Conservation (phyloP, 768 basidiomycete species). For the Boletus edulis region DNA sequence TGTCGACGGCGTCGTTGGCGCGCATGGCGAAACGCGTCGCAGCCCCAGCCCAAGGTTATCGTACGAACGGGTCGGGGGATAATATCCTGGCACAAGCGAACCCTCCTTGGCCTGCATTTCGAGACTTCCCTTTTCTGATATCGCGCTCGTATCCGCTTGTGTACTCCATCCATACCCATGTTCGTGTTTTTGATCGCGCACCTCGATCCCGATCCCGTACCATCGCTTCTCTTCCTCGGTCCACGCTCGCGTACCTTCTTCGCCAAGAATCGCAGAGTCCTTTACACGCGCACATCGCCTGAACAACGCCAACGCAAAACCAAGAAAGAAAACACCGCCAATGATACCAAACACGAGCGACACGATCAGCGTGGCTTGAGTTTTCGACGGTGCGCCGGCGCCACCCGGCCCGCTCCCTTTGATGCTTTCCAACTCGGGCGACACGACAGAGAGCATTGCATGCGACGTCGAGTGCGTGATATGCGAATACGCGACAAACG, state of each 20-base stretch:
- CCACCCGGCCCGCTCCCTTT: conserved; percentile 32
- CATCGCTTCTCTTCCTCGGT: conserved; percentile 65
- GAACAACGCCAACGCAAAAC: conserved; percentile 51
- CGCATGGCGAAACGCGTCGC: conserved; percentile 46
- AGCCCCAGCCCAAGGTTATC: conserved; percentile 43
- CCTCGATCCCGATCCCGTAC: conserved; percentile 53
- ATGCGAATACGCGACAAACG: conserved; percentile 67
- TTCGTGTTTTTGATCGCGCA: conserved; percentile 12
- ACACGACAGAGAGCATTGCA: conserved; percentile 52
- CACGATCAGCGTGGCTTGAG: conserved; percentile 54
- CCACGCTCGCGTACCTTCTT: conserved; percentile 57
- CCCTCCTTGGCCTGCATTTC: conserved; percentile 23
- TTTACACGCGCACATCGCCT: conserved; percentile 55
- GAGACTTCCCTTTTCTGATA: conserved; percentile 33
- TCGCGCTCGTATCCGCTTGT: conserved; percentile 25
- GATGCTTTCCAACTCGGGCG: conserved; percentile 37
- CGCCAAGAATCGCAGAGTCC: conserved; percentile 59
- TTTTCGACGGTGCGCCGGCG: conserved; percentile 43
- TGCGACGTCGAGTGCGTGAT: conserved; percentile 72
- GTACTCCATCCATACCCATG: conserved; percentile 32
- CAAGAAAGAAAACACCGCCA: conserved; percentile 56
- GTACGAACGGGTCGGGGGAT: conserved; percentile 18
- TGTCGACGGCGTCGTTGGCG: conserved; percentile 38
- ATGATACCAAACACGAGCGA: conserved; percentile 60
- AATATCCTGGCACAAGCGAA: conserved; percentile 12